A percentile compares a stretch with the other conserved stretches of the same genome.
Evolutionary conservation across 2,329 filamentous ascomycete species (phyloP).

Genomic region (Exophiala alcalophila): DNA sequence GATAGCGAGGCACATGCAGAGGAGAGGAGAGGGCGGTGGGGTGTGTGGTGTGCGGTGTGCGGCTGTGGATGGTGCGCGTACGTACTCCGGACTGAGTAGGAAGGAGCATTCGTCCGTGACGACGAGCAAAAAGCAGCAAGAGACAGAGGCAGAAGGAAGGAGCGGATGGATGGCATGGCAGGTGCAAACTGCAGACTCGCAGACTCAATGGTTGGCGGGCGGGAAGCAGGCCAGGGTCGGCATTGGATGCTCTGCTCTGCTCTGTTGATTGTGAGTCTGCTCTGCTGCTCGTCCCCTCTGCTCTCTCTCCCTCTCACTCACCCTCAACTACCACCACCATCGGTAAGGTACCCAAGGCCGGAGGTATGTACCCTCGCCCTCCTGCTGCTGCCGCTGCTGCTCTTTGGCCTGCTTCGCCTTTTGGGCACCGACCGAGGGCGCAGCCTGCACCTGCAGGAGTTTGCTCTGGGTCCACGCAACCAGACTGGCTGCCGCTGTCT

Average conservation of each 20-base stretch:
- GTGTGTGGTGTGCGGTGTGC: no score
- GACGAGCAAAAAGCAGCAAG: conserved; percentile 16
- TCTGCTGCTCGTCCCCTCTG: not conserved
- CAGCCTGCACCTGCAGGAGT: conserved; percentile 17
- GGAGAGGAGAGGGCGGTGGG: not conserved
- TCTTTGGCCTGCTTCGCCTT: conserved; percentile 9
- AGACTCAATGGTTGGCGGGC: no score
- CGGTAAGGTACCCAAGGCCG: no score
- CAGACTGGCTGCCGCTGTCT: conserved; percentile 21
- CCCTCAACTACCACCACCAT: no score
- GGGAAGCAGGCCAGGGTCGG: conserved; percentile 11
- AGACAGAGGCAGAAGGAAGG: conserved; percentile 3
- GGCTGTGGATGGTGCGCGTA: no score
- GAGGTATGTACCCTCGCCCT: no score
- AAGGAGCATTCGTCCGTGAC: no score
- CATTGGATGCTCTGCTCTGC: conserved; percentile 22
- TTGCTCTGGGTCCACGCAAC: conserved; percentile 14
- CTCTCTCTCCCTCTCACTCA: not conserved
- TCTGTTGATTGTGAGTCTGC: conserved; percentile 1
- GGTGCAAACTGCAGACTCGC: no score
- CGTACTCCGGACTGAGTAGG: no score
- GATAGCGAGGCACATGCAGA: not conserved
- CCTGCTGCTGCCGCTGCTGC: no score
- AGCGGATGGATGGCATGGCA: conserved; percentile 22
- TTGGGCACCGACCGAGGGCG: conserved; percentile 24